Evolutionary conservation across 2,329 filamentous ascomycete species (phyloP), one percentile per base, ranked within the genome.

Genomic region (Tolypocladium paradoxum): DNA sequence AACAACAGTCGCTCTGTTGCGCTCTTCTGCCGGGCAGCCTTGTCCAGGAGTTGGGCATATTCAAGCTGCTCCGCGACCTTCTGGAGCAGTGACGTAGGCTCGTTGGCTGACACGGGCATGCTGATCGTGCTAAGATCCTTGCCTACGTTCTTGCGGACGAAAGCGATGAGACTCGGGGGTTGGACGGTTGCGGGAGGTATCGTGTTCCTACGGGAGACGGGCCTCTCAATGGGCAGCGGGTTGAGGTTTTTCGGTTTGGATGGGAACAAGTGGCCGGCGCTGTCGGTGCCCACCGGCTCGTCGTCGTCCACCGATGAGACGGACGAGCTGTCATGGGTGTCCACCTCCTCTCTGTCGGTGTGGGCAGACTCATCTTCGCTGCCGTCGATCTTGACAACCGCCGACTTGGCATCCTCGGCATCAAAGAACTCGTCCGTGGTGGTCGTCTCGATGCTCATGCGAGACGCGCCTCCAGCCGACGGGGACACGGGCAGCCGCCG

Each of bases 41-140:
- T 76, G 61, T 96, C 88, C 24, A 99, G 79, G 1, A 99, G 78
- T 34, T 87, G 79, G 0, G 88, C 87, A 68, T 99, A 97, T 68
- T 99, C 93, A 48, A 97, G 70, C 63, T 92, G 87, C 69, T 99
- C 93, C 0, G 92, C 87, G 4, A 91, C 79, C 56, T 92, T 86
- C 68, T 99, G 93, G 6, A 97, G 76, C 12, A 95, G 73, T 0
- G 92, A 96, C 1, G 85, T 82, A 0, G 93, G 93, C 66, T 99
- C 93, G 68, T 99, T 99, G 27, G 92, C 85, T 5, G 92, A 95
- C 1, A 96, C 93, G 0, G 93, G 93, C 92, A 97, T 97, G 48
- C 90, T 91, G 59, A 99, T 95, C 3, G 90, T 95, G 55, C 90
- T 96, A 49, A 99, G 76, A 69, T 99, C 93, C 69, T 99, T 99